Conservation (phyloP, 768 basidiomycete species). For the Tylopilus plumbeoviolaceoides region DNA sequence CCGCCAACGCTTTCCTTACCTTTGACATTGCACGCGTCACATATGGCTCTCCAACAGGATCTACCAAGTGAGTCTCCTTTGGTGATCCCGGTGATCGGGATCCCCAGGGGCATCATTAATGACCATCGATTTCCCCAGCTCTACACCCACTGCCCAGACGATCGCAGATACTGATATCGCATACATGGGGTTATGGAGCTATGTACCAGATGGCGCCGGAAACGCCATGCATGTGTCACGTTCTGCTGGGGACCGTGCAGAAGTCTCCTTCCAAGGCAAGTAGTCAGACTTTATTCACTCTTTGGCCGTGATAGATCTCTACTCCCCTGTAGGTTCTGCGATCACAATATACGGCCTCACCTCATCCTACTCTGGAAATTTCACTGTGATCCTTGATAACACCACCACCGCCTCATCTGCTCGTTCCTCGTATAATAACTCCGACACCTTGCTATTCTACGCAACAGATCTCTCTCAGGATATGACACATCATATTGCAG, state of each 20-base stretch:
- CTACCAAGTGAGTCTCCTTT: constrained; percentile 32
- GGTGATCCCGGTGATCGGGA: constrained; percentile 3
- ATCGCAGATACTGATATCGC: constrained; percentile 45
- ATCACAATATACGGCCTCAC: constrained; percentile 58
- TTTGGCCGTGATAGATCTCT: neutral
- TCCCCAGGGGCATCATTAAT: constrained; percentile 11
- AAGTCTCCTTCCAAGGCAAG: constrained; percentile 45
- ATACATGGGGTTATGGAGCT: constrained; percentile 56
- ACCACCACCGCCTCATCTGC: constrained; percentile 45
- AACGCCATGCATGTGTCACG: constrained; percentile 31
- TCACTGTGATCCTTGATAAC: constrained; percentile 54
- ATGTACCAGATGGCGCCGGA: constrained; percentile 30
- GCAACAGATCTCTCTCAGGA: constrained; percentile 55
- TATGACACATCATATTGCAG: constrained; percentile 43
- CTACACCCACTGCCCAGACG: constrained; percentile 32
- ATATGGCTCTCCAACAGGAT: constrained; percentile 31
- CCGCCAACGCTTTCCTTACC: constrained; percentile 38
- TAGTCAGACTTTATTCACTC: constrained; percentile 7
- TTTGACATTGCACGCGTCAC: constrained; percentile 58
- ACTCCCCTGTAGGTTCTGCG: constrained; percentile 47
- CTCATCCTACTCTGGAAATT: constrained; percentile 54
- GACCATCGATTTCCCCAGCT: constrained; percentile 27
- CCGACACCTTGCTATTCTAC: constrained; percentile 58
- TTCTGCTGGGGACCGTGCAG: constrained; percentile 44
- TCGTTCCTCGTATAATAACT: constrained; percentile 48